phyloP scores from a whole-genome alignment of 805 yeast genomes.

The Ogataea angusta region DNA sequence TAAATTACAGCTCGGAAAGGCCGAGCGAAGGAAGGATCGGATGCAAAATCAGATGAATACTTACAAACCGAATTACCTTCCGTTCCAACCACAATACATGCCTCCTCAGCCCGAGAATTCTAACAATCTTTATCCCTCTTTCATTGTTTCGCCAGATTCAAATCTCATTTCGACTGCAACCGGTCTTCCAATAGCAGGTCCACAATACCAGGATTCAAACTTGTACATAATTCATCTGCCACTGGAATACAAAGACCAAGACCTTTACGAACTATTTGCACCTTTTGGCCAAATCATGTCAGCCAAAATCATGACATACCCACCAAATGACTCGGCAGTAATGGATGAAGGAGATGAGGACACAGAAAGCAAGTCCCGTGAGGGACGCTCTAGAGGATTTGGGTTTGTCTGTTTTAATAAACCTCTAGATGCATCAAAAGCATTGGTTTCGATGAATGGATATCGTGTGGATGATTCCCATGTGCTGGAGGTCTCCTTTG shows the following conservation, averaged over 20 bases:
- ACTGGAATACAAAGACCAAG: slow-evolving; percentile 50
- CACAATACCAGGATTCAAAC: slow-evolving; percentile 63
- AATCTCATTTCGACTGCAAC: slow-evolving; percentile 28
- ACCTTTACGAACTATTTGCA: slow-evolving; percentile 41
- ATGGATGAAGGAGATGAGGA: slow-evolving; percentile 11
- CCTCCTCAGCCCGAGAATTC: slow-evolving; percentile 5
- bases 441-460: slow-evolving; percentile 63
- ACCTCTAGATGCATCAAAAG: slow-evolving; percentile 64
- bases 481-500: slow-evolving; percentile 57
- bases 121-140: slow-evolving; percentile 18
- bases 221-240: slow-evolving; percentile 69
- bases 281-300: slow-evolving; percentile 51
- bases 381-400: slow-evolving; percentile 61
- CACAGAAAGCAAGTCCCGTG: not conserved
- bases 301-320: slow-evolving; percentile 53
- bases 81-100: slow-evolving; percentile 5
- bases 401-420: slow-evolving; percentile 76
- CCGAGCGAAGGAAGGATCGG: slow-evolving; percentile 39
- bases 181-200: slow-evolving; percentile 43
- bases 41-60: slow-evolving; percentile 25
- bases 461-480: slow-evolving; percentile 35
- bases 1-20: slow-evolving; percentile 38
- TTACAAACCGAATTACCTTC: slow-evolving; percentile 14
- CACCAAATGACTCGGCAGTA: slow-evolving; percentile 27
- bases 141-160: slow-evolving; percentile 29